Percentiles rank a stretch among this genome's conserved stretches.
phyloP scores from a whole-genome alignment of 2,329 filamentous ascomycete genomes.

The Neocatenulostroma microsporum region DNA sequence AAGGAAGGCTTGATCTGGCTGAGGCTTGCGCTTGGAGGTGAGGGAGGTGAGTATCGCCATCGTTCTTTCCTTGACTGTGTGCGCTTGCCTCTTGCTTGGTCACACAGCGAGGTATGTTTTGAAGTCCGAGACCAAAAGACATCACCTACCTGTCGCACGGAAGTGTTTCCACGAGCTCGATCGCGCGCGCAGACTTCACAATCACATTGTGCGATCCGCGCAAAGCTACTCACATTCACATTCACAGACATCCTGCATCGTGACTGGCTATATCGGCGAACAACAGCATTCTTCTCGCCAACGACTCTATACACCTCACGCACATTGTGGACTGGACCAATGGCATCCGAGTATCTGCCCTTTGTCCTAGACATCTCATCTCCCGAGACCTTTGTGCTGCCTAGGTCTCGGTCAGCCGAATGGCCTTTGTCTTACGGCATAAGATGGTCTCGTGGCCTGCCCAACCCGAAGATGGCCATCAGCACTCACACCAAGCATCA shows the following conservation, averaged over 20 bases:
- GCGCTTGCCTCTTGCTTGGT: background rate
- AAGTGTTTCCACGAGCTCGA: background rate
- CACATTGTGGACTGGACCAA: no score
- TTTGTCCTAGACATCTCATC: background rate
- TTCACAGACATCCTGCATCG: background rate
- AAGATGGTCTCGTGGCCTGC: background rate
- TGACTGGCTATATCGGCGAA: background rate
- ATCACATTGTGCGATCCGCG: background rate
- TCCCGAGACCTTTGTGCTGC: background rate
- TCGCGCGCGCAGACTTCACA: background rate
- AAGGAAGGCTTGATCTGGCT: no score
- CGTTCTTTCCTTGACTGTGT: background rate
- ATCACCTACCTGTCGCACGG: background rate
- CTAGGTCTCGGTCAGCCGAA: no score
- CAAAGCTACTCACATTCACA: background rate
- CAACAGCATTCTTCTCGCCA: background rate
- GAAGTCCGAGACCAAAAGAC: no score
- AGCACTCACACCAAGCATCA: no score
- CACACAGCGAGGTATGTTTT: background rate
- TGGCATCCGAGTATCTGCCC: background rate
- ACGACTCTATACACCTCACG: no score
- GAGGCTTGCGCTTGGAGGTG: no score
- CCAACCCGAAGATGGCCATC: background rate
- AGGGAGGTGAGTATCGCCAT: background rate
- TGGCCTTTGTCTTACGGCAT: slow-evolving; percentile 1